These are phyloP conservation scores for Alternaria metachromatica DNA, from an alignment of 2,329 filamentous ascomycete species.

Conservation along the genomic window DNA sequence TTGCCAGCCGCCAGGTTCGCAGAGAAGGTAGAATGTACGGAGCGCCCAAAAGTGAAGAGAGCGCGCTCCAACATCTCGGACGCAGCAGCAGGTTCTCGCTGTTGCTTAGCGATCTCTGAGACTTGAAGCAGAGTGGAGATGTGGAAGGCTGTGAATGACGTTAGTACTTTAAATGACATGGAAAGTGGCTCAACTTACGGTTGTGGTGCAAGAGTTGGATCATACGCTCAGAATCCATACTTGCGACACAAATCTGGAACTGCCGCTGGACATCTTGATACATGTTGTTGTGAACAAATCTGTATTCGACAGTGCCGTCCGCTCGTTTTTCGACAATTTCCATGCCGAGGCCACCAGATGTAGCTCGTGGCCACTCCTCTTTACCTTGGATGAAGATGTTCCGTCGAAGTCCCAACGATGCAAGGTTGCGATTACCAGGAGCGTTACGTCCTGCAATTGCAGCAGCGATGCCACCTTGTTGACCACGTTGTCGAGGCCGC, in stretches of 20 bases:
- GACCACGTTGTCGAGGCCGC: constrained; percentile 58
- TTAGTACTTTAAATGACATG: constrained; percentile 21
- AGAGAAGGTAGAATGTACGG: constrained; percentile 82
- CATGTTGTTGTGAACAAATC: constrained; percentile 73
- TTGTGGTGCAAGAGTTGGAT: constrained; percentile 75
- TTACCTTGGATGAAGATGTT: constrained; percentile 88
- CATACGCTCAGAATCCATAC: constrained; percentile 83
- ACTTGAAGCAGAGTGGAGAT: constrained; percentile 93
- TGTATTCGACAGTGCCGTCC: constrained; percentile 73
- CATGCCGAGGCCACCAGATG: constrained; percentile 86
- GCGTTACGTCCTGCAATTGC: constrained; percentile 63
- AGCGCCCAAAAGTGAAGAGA: constrained; percentile 90
- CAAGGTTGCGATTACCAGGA: constrained; percentile 66
- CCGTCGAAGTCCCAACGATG: constrained; percentile 73
- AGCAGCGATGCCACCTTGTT: constrained; percentile 65
- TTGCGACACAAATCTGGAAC: constrained; percentile 81
- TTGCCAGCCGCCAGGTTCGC: constrained; percentile 77
- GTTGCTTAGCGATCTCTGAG: constrained; percentile 88
- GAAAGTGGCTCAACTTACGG: constrained; percentile 50
- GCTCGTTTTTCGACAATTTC: constrained; percentile 63
- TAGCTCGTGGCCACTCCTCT: constrained; percentile 82
- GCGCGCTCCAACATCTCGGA: constrained; percentile 89
- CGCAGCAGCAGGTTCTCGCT: constrained; percentile 84
- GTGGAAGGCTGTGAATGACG: constrained; percentile 71
- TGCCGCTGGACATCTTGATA: constrained; percentile 78